A percentile compares a stretch with the other conserved stretches of the same genome.
These are phyloP conservation scores for Tirmania nivea DNA, from an alignment of 495 filamentous ascomycete genomes.

Conservation along the genomic window DNA sequence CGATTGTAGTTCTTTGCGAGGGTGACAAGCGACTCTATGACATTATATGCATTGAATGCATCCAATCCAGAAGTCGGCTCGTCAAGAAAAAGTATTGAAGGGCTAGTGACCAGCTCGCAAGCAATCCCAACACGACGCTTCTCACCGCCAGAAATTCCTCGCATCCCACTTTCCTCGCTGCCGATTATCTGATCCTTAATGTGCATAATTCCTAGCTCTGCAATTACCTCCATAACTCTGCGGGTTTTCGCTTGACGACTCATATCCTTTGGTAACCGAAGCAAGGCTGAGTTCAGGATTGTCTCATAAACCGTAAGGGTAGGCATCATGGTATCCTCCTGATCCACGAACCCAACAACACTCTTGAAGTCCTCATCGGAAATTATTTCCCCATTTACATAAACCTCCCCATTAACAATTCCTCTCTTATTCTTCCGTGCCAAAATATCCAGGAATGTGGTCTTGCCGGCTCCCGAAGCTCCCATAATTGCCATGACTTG, in stretches of 20 bases:
- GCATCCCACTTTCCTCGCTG: constrained; percentile 87
- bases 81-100: constrained; percentile 90
- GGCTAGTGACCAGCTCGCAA: constrained; percentile 92
- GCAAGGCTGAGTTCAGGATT: constrained; percentile 77
- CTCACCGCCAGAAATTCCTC: constrained; percentile 91
- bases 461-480: constrained; percentile 91
- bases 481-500: constrained; percentile 97
- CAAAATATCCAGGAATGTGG: constrained; percentile 88
- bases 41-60: constrained; percentile 91
- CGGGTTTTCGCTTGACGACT: constrained; percentile 64
- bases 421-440: constrained; percentile 96
- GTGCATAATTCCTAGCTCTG: constrained; percentile 75
- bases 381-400: constrained; percentile 82
- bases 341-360: constrained; percentile 90
- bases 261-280: constrained; percentile 83
- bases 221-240: constrained; percentile 76
- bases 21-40: constrained; percentile 86
- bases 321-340: constrained; percentile 93
- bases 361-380: constrained; percentile 66
- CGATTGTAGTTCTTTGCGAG: constrained; percentile 87
- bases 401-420: constrained; percentile 56
- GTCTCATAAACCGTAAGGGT: constrained; percentile 97
- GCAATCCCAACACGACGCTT: constrained; percentile 92
- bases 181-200: constrained; percentile 90
- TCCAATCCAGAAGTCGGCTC: constrained; percentile 93